These are phyloP conservation scores for Xylaria flabelliformis DNA, from an alignment of 495 filamentous ascomycete genomes.

Conservation along the genomic window DNA sequence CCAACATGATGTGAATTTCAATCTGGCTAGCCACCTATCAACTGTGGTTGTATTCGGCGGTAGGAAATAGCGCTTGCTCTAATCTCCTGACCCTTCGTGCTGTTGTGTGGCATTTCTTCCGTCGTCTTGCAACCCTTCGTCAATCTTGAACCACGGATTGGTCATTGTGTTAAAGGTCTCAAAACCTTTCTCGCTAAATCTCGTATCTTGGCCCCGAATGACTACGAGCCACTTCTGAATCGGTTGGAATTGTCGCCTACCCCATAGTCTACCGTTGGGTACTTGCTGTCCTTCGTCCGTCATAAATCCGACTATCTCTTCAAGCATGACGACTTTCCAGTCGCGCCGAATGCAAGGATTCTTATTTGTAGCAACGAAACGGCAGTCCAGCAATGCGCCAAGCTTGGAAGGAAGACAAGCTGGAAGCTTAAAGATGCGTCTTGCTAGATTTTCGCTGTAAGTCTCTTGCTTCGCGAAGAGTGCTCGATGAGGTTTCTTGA, in stretches of 20 bases:
- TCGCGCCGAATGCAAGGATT: constrained; percentile 19
- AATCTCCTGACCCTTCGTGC: neutral
- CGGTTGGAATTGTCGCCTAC: neutral
- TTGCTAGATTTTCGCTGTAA: constrained; percentile 8
- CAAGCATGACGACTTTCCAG: constrained; percentile 23
- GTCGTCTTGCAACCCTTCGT: constrained; percentile 1
- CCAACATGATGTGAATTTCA: neutral
- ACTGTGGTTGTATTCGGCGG: neutral
- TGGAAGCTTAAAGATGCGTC: constrained; percentile 19
- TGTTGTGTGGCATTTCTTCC: neutral
- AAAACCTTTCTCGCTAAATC: constrained; percentile 13
- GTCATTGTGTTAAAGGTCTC: constrained; percentile 15
- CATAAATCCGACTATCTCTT: constrained; percentile 7
- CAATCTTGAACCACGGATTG: constrained; percentile 19
- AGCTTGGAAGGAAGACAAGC: constrained; percentile 22
- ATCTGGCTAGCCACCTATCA: neutral
- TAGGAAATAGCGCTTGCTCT: neutral
- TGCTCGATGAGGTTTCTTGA: neutral
- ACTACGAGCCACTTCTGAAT: constrained; percentile 25
- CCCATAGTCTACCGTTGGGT: neutral
- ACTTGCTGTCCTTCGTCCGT: neutral
- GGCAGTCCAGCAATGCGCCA: constrained; percentile 23
- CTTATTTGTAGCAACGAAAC: constrained; percentile 23
- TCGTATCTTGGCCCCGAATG: constrained; percentile 14
- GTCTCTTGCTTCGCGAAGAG: neutral